These are phyloP conservation scores for Amorphotheca resinae DNA, from an alignment of 495 filamentous ascomycete species.

Conservation along the genomic window DNA sequence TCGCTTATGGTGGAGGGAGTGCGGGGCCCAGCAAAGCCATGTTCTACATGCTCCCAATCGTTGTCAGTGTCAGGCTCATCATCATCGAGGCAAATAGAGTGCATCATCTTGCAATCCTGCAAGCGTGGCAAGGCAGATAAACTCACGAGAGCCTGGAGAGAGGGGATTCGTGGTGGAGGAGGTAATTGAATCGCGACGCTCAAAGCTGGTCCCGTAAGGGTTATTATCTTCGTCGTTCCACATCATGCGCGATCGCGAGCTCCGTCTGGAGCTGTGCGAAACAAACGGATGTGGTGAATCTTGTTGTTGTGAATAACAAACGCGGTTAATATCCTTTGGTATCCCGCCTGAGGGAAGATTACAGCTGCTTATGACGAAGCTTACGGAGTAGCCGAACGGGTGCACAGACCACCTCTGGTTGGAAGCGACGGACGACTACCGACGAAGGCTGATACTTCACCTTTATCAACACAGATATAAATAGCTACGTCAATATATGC, in stretches of 20 bases:
- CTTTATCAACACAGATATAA: too few relatives aligned
- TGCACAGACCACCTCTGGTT: too few relatives aligned
- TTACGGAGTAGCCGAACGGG: too few relatives aligned
- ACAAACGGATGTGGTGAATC: conserved; percentile 7
- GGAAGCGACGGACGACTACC: too few relatives aligned
- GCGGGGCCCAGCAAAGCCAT: conserved; percentile 15
- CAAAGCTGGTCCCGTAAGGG: conserved; percentile 76
- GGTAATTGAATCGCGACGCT: conserved; percentile 65
- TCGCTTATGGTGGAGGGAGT: conserved; percentile 17
- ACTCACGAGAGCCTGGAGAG: conserved; percentile 43
- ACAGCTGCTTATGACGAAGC: too few relatives aligned
- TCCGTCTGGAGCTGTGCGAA: conserved; percentile 8
- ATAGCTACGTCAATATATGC: too few relatives aligned
- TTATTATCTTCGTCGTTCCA: conserved; percentile 94
- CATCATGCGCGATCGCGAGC: conserved; percentile 23
- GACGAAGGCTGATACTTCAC: too few relatives aligned
- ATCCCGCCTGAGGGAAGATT: not conserved
- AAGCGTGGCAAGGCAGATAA: conserved; percentile 22
- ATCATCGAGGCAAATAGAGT: conserved; percentile 21
- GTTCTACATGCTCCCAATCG: conserved; percentile 32
- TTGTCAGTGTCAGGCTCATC: conserved; percentile 25
- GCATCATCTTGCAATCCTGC: conserved; percentile 22
- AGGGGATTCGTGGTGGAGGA: conserved; percentile 57
- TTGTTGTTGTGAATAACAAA: conserved; percentile 7
- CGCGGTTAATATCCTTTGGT: not conserved